These are phyloP conservation scores for Hymenoscyphus repandus DNA, from an alignment of 2,329 filamentous ascomycete species.

Conservation along the genomic window DNA sequence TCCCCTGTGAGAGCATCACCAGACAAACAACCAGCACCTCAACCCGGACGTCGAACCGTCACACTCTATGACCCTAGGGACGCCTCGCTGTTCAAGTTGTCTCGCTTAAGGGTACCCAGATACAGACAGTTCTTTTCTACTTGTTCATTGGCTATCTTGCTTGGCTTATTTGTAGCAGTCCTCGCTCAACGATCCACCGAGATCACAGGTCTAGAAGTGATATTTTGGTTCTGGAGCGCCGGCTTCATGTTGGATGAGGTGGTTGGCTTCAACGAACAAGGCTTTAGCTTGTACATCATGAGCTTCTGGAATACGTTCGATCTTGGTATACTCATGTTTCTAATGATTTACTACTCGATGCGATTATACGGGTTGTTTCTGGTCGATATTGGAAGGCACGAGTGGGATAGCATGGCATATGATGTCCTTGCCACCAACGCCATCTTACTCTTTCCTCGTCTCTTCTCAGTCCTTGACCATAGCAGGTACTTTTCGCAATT, in stretches of 20 bases:
- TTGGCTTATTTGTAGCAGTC: constrained; percentile 81
- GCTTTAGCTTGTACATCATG: constrained; percentile 94
- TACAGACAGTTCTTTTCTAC: constrained; percentile 91
- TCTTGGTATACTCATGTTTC: constrained; percentile 77
- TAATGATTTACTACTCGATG: constrained; percentile 86
- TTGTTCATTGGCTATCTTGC: constrained; percentile 76
- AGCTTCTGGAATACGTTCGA: constrained; percentile 98
- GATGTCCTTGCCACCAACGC: constrained; percentile 91
- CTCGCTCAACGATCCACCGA: constrained; percentile 67
- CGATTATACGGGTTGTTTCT: constrained; percentile 83
- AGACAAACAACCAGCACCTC: constrained; percentile 18
- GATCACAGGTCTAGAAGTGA: constrained; percentile 77
- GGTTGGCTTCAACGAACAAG: constrained; percentile 93
- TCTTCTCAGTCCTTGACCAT: constrained; percentile 90
- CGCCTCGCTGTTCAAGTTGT: constrained; percentile 87
- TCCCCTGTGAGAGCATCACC: constrained; percentile 21
- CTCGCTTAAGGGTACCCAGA: constrained; percentile 80
- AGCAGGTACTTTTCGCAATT: constrained; percentile 95
- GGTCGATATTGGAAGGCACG: constrained; percentile 61
- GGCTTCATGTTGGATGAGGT: constrained; percentile 96
- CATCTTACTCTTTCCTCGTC: constrained; percentile 79
- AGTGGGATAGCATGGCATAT: constrained; percentile 80
- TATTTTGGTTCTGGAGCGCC: constrained; percentile 98
- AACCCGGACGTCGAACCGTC: constrained; percentile 52
- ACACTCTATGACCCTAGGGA: constrained; percentile 86